Percentiles rank a stretch among this genome's conserved stretches.
Conservation (phyloP, 257 asterid genomes). For the Fraxinus anomala region DNA sequence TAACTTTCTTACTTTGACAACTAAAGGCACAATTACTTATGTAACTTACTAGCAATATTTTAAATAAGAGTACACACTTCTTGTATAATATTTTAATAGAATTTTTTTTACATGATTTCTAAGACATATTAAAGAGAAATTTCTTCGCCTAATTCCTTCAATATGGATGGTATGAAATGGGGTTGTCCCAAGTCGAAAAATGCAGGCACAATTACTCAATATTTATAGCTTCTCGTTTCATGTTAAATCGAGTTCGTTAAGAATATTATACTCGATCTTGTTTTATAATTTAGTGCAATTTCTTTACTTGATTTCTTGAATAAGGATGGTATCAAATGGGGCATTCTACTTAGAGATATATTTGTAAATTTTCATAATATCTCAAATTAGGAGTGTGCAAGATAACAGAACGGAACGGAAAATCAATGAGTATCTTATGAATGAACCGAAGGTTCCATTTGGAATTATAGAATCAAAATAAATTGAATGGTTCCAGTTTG, state of each 20-base stretch:
- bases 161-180: neutral
- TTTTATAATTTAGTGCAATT: neutral
- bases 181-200: slow-evolving; percentile 3
- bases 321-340: neutral
- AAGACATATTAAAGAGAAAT: neutral
- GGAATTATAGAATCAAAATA: too few species aligned
- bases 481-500: too few species aligned
- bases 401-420: too few species aligned
- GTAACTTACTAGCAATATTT: too few species aligned
- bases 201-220: slow-evolving; percentile 15
- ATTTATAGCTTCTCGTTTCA: slow-evolving; percentile 14
- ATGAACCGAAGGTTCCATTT: too few species aligned
- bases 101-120: too few species aligned
- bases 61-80: too few species aligned
- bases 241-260: neutral
- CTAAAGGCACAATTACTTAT: too few species aligned
- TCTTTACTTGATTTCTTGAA: neutral
- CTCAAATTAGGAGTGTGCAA: too few species aligned
- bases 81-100: too few species aligned
- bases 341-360: neutral
- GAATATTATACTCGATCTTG: neutral
- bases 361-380: neutral
- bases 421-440: too few species aligned
- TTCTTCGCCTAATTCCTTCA: neutral
- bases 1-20: too few species aligned